These are phyloP conservation scores for Lodderomyces pseudojiufengensis DNA, from an alignment of 1,139 yeast genomes.

Conservation along the genomic window DNA sequence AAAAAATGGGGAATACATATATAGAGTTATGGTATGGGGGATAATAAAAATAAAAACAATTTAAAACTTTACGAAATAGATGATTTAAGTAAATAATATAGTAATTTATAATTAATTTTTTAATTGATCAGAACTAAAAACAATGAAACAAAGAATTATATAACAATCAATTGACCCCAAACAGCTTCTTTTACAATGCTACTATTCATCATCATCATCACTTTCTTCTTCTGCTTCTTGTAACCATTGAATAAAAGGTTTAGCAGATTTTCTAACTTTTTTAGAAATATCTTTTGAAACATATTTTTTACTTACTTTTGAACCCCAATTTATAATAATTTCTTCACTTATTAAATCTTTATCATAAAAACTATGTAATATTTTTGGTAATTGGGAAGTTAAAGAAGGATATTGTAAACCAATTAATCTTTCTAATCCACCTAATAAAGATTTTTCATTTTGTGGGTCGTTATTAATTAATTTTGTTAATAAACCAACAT, in stretches of 20 bases:
- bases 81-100: too few species aligned
- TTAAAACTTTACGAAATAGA: not conserved
- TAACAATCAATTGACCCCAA: too few species aligned
- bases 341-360: constrained; percentile 83
- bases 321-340: constrained; percentile 77
- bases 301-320: constrained; percentile 88
- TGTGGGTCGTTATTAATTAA: constrained; percentile 59
- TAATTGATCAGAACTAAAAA: too few species aligned
- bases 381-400: constrained; percentile 72
- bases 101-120: not conserved
- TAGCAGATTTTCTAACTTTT: constrained; percentile 94
- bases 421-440: constrained; percentile 91
- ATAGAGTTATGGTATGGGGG: too few species aligned
- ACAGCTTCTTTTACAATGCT: too few species aligned
- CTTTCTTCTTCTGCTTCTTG: constrained; percentile 78
- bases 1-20: too few species aligned
- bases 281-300: constrained; percentile 90
- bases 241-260: constrained; percentile 92
- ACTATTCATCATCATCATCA: constrained; percentile 49
- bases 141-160: too few species aligned
- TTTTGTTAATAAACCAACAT: constrained; percentile 78
- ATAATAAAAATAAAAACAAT: not conserved
- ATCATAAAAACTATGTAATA: constrained; percentile 77
- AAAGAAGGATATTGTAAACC: constrained; percentile 81
- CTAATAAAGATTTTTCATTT: constrained; percentile 84